Base-by-base conservation (phyloP, 2,329 filamentous ascomycete genomes). In the Fusarium nelsonii region DNA sequence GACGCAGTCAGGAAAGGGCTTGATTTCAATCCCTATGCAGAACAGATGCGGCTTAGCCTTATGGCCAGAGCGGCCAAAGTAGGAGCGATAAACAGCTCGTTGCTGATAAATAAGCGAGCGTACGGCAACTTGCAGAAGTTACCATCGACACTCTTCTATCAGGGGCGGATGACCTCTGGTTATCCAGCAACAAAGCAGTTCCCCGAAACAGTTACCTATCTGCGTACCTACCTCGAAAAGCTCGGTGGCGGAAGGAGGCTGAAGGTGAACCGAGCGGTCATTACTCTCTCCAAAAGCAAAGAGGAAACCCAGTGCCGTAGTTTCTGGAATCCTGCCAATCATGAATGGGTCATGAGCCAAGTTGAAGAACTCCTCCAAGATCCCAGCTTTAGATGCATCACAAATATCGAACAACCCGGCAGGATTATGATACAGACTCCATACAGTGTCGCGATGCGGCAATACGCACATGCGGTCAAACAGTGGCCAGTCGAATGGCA, bases 401-500 rank as follows among this genome's bases (percentile, higher is more conserved):
- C 74, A 1, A 65, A 74, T 4, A 23, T 55, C 0, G 52, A 45
- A 2, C 45, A 67, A 14, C 73, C 74, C 0, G 82, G 82, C 0
- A 78, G 74, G 0, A 78, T 85, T n/a, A 75, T 85, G 58, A 78
- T 85, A 3, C 75, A 83, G 12, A 79, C 82, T 0, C 83, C 83
- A 0, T 85, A 85, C 68, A 81, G 78, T 18, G 74, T 78, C 0
- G 78, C 83, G 0, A 73, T 78, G 6, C 58, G 65, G 0, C 73
- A 79, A 14, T 85, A 85, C 54, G 58, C 71, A 5, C 58, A 71
- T 1, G 67, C 76, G 0, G 73, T 78, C 1, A 73, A 72, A 11
- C 44, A 63, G 3, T 75, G 78, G 71, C 76, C 77, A 0, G 14
- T 49, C 1, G 67, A 74, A 12, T 75, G 64, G 46, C 74, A 76